Base-by-base conservation (phyloP, 257 asterid species). In the Gentiana straminea region DNA sequence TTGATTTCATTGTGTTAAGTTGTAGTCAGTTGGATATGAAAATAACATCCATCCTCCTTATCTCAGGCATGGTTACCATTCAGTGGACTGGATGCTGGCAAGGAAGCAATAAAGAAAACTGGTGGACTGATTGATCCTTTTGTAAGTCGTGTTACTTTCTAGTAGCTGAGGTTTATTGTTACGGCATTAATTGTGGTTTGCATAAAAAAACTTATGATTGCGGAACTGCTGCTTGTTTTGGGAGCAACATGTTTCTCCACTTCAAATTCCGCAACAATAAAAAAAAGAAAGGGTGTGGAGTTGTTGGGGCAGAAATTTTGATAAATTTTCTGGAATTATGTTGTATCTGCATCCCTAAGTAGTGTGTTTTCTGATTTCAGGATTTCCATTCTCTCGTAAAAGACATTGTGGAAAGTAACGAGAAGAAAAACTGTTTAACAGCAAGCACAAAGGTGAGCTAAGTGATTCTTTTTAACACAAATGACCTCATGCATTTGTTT, bases 61-160 rank as follows among this genome's bases (percentile, higher is more conserved):
- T 81, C 49, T 65, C 81, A 91, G 96, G 95, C 81, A 48, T 91
- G 95, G 96, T 55, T 61, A 58, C 96, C 98, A 45, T 84, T 91
- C 74, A 63, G 80, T 60, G 79, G 87, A 48, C 39, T 62, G 74
- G 83, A 81, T 49, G 68, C 11, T 63, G 56, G 78, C 75, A 67
- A 64, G 41, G 81, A 69, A 61, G 58, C 70, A 33, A 60, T 49
- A 35, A 71, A 61, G 67, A 61, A 38, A 48, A 65, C 80, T 57
- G 66, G 73, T 64, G 68, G 63, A 68, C 73, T 70, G 46, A 54
- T 91, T 67, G 92, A 82, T 63, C 56, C 87, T 66, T 57, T 50
- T 75, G 96, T 91, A 59, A 48, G 95, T 72, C 49, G 61, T 57
- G 53, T 13, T 24, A 35, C 33, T 37, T 24, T 10, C 34, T n/a